These are phyloP conservation scores for Parietichytrium sp. DNA, from an alignment of 108 stramenopile genomes.

Conservation along the genomic window DNA sequence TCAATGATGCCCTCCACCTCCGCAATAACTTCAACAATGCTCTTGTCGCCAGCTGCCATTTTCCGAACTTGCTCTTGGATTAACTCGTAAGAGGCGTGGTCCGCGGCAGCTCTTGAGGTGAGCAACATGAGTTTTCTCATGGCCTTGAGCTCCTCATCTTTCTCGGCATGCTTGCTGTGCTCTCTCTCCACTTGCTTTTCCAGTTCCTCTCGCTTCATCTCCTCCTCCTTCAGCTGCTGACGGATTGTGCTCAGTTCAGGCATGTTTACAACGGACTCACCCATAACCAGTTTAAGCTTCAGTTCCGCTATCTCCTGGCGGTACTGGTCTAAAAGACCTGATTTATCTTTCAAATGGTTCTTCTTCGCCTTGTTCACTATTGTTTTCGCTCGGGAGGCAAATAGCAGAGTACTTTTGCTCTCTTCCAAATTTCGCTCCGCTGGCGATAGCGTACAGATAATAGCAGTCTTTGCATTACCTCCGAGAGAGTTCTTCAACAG, in stretches of 20 bases:
- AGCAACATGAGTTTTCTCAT: slow-evolving; percentile 19
- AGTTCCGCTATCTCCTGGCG: slow-evolving; percentile 1
- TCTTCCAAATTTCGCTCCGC: slow-evolving; percentile 32
- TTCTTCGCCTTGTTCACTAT: slow-evolving; percentile 17
- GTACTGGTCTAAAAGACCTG: slow-evolving; percentile 21
- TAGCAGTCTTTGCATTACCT: slow-evolving; percentile 48
- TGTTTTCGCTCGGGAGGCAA: slow-evolving; percentile 44
- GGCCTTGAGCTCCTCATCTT: background rate
- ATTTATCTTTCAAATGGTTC: slow-evolving; percentile 37
- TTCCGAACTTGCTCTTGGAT: background rate
- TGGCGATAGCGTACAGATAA: slow-evolving; percentile 46
- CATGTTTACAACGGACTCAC: background rate
- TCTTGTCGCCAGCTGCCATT: background rate
- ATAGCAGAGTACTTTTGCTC: slow-evolving; percentile 45
- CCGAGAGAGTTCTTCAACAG: slow-evolving; percentile 45
- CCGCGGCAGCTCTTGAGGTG: background rate
- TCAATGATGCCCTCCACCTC: slow-evolving; percentile 1
- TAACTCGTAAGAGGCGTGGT: background rate
- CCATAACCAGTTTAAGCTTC: slow-evolving; percentile 6
- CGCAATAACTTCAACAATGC: background rate
- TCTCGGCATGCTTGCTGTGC: background rate
- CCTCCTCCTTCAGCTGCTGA: slow-evolving; percentile 25
- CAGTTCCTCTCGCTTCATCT: slow-evolving; percentile 4
- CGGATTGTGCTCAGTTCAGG: background rate
- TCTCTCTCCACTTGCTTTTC: background rate